Evolutionary conservation across 2,329 filamentous ascomycete genomes (phyloP).

Genomic region (Fusarium succisae): DNA sequence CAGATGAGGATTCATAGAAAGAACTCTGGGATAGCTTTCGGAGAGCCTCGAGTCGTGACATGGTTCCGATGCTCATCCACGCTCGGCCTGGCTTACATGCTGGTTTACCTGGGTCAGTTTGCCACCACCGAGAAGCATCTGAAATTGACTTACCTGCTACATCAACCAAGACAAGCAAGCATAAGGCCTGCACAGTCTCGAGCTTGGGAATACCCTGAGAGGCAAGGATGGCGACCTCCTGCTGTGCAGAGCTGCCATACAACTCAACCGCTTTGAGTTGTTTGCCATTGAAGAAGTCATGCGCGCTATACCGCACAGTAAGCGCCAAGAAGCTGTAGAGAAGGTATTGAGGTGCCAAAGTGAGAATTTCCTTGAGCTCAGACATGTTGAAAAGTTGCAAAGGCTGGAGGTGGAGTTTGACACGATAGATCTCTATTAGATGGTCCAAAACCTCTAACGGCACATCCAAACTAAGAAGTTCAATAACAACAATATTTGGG

Average conservation of each 20-base stretch:
- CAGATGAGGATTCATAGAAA: neutral
- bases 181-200: neutral
- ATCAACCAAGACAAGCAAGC: neutral
- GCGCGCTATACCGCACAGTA: neutral
- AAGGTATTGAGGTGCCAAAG: neutral
- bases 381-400: neutral
- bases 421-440: constrained; percentile 1
- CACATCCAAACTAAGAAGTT: neutral
- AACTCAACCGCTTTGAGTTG: neutral
- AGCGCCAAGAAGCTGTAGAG: constrained; percentile 4
- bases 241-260: neutral
- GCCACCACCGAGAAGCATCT: accelerated
- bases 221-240: neutral
- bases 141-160: neutral
- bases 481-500: accelerated
- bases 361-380: neutral
- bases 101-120: neutral
- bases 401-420: constrained; percentile 9
- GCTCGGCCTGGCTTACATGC: constrained; percentile 7
- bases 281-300: neutral
- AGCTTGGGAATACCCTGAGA: neutral
- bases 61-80: constrained; percentile 14
- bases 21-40: neutral
- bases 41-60: neutral
- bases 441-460: neutral